phyloP scores from a whole-genome alignment of 2,329 filamentous ascomycete genomes.

The Sporothrix globosa region DNA sequence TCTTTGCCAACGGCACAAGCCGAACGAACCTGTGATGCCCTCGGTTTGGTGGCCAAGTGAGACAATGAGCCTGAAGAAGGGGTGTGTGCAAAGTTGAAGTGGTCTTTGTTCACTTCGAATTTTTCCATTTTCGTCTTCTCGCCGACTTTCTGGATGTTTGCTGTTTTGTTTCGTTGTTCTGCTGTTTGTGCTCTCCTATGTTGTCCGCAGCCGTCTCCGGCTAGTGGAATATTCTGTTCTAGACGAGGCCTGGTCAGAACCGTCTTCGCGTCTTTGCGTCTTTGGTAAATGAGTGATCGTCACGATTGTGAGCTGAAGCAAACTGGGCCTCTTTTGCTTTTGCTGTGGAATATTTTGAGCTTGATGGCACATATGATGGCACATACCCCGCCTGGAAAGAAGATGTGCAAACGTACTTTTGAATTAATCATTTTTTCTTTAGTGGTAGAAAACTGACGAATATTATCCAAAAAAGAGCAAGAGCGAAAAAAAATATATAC shows the following conservation, averaged over 20 bases:
- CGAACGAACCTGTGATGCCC: background rate
- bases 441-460: background rate
- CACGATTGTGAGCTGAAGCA: background rate
- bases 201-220: background rate
- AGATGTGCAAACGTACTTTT: background rate
- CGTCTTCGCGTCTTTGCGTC: background rate
- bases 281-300: background rate
- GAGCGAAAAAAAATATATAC: background rate
- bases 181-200: background rate
- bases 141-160: background rate
- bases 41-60: background rate
- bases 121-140: background rate
- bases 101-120: background rate
- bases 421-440: background rate
- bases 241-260: background rate
- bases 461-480: background rate
- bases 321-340: background rate
- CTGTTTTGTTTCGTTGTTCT: background rate
- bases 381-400: background rate
- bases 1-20: background rate
- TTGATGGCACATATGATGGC: no score
- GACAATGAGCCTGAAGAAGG: background rate
- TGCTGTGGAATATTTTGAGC: background rate
- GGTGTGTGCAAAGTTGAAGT: background rate
- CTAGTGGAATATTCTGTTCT: background rate